phyloP scores from a whole-genome alignment of 2,329 filamentous ascomycete species.

The Sphaerostilbella broomeana region DNA sequence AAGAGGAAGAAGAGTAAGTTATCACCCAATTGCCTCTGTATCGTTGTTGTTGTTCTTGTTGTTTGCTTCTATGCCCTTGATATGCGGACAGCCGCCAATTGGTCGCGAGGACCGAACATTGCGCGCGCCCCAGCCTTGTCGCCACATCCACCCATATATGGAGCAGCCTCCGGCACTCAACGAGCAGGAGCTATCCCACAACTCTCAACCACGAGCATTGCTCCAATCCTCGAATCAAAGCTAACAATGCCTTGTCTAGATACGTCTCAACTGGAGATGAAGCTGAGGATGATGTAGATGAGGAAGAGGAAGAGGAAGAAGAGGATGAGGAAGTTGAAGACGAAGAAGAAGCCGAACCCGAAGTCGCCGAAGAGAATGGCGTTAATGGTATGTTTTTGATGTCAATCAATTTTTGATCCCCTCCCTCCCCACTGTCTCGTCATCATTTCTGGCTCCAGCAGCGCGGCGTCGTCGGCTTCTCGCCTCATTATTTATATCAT shows the following conservation, averaged over 20 bases:
- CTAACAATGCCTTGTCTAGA: slow-evolving; percentile 17
- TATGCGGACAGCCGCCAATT: slow-evolving; percentile 2
- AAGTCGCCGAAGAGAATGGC: slow-evolving; percentile 26
- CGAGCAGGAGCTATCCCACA: too few species aligned
- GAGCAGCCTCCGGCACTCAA: too few species aligned
- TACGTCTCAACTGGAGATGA: slow-evolving; percentile 35
- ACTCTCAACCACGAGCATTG: too few species aligned
- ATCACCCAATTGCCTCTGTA: neutral
- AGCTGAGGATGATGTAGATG: slow-evolving; percentile 33
- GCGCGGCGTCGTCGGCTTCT: too few species aligned
- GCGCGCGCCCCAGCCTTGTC: too few species aligned
- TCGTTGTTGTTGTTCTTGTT: neutral
- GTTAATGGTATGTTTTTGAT: slow-evolving; percentile 32
- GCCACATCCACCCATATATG: too few species aligned
- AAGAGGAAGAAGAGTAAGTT: slow-evolving; percentile 50
- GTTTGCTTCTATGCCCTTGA: neutral
- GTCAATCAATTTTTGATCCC: too few species aligned
- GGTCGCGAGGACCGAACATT: neutral
- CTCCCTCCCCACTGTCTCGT: neutral
- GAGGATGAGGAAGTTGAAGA: slow-evolving; percentile 33
- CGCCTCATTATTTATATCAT: too few species aligned
- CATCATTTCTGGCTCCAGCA: neutral
- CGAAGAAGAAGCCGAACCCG: slow-evolving; percentile 27
- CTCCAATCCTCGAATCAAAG: neutral
- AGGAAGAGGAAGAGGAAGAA: slow-evolving; percentile 34